phyloP scores from a whole-genome alignment of 2,329 filamentous ascomycete genomes.

The Botryosphaeria dothidea region DNA sequence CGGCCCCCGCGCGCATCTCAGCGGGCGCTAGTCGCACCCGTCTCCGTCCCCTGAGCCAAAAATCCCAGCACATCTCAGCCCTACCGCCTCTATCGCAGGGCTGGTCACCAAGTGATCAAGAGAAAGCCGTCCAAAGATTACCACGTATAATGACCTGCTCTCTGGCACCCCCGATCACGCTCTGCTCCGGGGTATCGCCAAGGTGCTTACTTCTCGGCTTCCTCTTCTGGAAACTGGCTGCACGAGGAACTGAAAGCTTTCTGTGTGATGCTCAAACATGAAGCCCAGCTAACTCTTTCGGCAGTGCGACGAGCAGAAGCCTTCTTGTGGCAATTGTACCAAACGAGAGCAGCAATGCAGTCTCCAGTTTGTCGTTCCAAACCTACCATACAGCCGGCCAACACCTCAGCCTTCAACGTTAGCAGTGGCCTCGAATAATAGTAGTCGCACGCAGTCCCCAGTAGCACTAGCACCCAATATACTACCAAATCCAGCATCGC shows the following conservation, averaged over 20 bases:
- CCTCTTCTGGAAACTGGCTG: not conserved
- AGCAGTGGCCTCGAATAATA: not conserved
- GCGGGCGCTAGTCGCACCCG: not conserved
- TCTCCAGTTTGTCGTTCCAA: constrained; percentile 27
- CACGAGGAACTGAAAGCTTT: not conserved
- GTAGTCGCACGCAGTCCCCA: constrained; percentile 2
- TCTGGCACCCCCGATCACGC: not conserved
- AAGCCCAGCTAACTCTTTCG: not conserved
- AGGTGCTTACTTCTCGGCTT: too few relatives aligned
- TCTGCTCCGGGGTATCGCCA: not conserved
- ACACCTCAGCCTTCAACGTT: not conserved
- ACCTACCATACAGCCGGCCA: constrained; percentile 8
- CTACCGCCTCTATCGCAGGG: too few relatives aligned
- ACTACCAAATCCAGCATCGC: not conserved
- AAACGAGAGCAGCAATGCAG: constrained; percentile 32
- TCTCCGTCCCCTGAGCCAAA: not conserved
- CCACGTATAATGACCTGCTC: not conserved
- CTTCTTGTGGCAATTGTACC: constrained; percentile 32
- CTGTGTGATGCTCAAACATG: not conserved
- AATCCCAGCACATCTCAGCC: not conserved
- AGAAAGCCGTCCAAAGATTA: too few relatives aligned
- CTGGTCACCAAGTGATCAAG: too few relatives aligned
- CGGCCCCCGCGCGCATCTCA: not conserved
- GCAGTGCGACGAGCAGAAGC: constrained; percentile 34
- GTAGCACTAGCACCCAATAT: not conserved